Conservation (phyloP, 2,329 filamentous ascomycete genomes). For the Colletotrichum sp. region DNA sequence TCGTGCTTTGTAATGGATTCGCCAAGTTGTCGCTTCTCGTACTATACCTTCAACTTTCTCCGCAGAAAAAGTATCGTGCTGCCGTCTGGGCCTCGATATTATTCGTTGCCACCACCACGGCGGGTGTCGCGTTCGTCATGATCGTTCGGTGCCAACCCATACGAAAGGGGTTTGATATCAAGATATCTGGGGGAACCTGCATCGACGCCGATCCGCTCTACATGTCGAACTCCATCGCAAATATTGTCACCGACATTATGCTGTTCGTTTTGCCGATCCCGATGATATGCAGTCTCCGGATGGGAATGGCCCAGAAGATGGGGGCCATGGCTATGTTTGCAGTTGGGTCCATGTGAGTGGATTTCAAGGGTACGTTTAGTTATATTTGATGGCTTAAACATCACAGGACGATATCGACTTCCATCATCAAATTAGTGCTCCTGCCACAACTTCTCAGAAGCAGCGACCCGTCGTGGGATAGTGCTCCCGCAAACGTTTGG, state of each 20-base stretch:
- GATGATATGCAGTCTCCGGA: conserved; percentile 47
- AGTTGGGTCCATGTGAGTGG: conserved; percentile 37
- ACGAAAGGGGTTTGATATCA: conserved; percentile 33
- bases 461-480: conserved; percentile 14
- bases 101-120: conserved; percentile 29
- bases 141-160: conserved; percentile 42
- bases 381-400: background rate
- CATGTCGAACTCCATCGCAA: conserved; percentile 51
- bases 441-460: conserved; percentile 1
- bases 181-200: conserved; percentile 38
- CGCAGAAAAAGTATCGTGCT: conserved; percentile 35
- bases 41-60: conserved; percentile 42
- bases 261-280: conserved; percentile 52
- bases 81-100: conserved; percentile 31
- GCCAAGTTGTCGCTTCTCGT: conserved; percentile 43
- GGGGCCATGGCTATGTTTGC: conserved; percentile 48
- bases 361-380: background rate
- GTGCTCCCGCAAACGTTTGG: conserved; percentile 17
- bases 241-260: conserved; percentile 53
- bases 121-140: conserved; percentile 36
- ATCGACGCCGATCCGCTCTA: conserved; percentile 52
- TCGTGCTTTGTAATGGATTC: conserved; percentile 37
- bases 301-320: conserved; percentile 52
- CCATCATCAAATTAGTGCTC: conserved; percentile 3
- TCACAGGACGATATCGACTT: conserved; percentile 8